Conservation (phyloP, 164 flowering plant species). For the Annona cherimola region DNA sequence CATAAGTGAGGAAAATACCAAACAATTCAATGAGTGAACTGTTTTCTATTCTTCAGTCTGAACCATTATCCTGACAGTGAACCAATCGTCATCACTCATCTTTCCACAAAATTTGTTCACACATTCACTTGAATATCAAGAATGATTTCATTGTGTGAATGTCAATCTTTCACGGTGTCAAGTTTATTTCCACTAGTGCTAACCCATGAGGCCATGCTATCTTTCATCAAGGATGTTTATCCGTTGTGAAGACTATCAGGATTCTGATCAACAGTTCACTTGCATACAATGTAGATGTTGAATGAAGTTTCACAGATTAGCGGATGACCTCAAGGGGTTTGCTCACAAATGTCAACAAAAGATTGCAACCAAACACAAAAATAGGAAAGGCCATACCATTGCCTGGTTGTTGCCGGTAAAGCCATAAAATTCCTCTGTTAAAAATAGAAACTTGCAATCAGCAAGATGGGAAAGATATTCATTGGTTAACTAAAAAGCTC, state of each 20-base stretch:
- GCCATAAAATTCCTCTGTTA: constrained; percentile 67
- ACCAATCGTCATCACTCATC: not conserved
- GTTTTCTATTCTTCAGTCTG: too few species aligned
- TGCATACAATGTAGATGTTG: not conserved
- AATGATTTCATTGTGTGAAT: not conserved
- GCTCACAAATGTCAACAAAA: not conserved
- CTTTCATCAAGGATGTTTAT: not conserved
- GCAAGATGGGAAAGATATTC: not conserved
- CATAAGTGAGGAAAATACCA: too few species aligned
- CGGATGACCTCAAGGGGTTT: too few species aligned
- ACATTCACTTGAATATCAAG: too few species aligned
- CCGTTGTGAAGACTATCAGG: not conserved
- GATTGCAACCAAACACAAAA: not conserved
- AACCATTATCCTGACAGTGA: too few species aligned
- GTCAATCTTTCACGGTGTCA: not conserved
- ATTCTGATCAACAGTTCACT: not conserved
- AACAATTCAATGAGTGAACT: too few species aligned
- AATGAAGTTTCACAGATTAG: not conserved
- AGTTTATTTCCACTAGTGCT: not conserved
- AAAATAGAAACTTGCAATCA: constrained; percentile 2
- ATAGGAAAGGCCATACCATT: constrained; percentile 43
- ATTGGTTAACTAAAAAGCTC: not conserved
- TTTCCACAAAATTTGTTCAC: not conserved
- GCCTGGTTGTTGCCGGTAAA: constrained; percentile 68
- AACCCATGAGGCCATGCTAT: not conserved